Conservation (phyloP, 371 early-diverging fungal genomes). For the Syncephalastrum contaminatum region DNA sequence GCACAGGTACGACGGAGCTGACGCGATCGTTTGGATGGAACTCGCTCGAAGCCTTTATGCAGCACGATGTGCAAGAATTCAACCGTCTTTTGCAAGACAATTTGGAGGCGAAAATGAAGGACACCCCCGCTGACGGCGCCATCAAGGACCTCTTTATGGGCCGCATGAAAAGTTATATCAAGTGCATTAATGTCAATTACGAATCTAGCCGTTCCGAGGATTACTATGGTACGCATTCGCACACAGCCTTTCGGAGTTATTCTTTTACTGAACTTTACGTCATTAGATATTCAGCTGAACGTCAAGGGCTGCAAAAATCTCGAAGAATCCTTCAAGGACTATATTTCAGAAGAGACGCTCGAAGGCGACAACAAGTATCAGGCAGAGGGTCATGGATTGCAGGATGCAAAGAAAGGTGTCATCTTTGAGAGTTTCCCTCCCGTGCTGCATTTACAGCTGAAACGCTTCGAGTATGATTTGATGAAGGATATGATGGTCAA, state of each 20-base stretch:
- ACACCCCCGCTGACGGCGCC: slow-evolving; percentile 89
- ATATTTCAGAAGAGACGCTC: slow-evolving; percentile 86
- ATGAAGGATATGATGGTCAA: slow-evolving; percentile 91
- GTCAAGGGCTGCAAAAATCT: slow-evolving; percentile 91
- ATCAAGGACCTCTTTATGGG: slow-evolving; percentile 90
- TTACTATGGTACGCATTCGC: slow-evolving; percentile 47
- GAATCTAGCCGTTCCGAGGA: slow-evolving; percentile 88
- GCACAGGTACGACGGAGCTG: slow-evolving; percentile 82
- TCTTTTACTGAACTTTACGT: not conserved
- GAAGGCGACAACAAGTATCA: slow-evolving; percentile 97
- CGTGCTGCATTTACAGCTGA: slow-evolving; percentile 96
- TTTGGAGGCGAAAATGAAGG: slow-evolving; percentile 87
- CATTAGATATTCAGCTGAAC: slow-evolving; percentile 89
- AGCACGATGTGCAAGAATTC: slow-evolving; percentile 98
- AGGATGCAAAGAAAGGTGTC: slow-evolving; percentile 96
- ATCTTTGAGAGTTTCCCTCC: slow-evolving; percentile 94
- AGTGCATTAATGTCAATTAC: slow-evolving; percentile 90
- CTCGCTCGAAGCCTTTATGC: slow-evolving; percentile 89
- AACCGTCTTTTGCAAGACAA: slow-evolving; percentile 95
- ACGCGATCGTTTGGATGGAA: slow-evolving; percentile 98
- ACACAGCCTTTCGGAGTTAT: slow-evolving; percentile 11
- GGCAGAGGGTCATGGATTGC: slow-evolving; percentile 95
- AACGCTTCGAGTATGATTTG: slow-evolving; percentile 98
- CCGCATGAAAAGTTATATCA: slow-evolving; percentile 93
- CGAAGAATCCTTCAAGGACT: slow-evolving; percentile 88